Evolutionary conservation across 164 flowering plant genomes (phyloP).

Genomic region (Aristolochia fimbriata): DNA sequence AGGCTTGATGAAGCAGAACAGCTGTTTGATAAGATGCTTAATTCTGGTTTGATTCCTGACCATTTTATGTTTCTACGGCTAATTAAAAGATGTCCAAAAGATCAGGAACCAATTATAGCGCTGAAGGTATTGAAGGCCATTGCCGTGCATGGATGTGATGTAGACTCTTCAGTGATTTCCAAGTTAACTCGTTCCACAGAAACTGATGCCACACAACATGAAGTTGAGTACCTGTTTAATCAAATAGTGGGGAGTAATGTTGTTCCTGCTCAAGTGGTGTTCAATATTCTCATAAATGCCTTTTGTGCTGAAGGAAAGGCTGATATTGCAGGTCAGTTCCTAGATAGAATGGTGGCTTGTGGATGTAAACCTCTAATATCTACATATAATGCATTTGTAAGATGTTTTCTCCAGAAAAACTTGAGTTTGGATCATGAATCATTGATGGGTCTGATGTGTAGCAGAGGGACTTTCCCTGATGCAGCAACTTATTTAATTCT

Average conservation of each 20-base stretch:
- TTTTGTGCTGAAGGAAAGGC: constrained; percentile 33
- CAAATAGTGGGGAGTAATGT: constrained; percentile 20
- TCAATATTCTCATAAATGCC: constrained; percentile 33
- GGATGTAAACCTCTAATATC: constrained; percentile 35
- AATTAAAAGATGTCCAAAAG: constrained; percentile 26
- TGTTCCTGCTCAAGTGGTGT: constrained; percentile 25
- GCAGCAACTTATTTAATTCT: constrained; percentile 39
- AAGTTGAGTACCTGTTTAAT: constrained; percentile 32
- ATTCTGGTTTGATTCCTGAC: constrained; percentile 39
- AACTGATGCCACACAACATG: constrained; percentile 11
- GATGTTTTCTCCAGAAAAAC: constrained; percentile 33
- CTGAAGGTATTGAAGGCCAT: constrained; percentile 23
- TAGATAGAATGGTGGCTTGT: constrained; percentile 31
- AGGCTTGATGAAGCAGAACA: constrained; percentile 24
- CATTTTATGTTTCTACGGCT: constrained; percentile 30
- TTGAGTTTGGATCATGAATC: constrained; percentile 25
- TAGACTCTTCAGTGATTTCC: constrained; percentile 15
- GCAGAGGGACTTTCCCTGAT: constrained; percentile 30
- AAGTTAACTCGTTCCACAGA: constrained; percentile 1
- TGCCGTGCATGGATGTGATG: constrained; percentile 25
- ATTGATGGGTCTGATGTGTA: constrained; percentile 27
- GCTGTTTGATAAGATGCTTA: constrained; percentile 31
- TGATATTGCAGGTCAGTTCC: constrained; percentile 24
- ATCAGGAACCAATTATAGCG: constrained; percentile 29
- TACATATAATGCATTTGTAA: constrained; percentile 53